Conservation (phyloP, 2,329 filamentous ascomycete genomes). For the Hymenoscyphus occultus region DNA sequence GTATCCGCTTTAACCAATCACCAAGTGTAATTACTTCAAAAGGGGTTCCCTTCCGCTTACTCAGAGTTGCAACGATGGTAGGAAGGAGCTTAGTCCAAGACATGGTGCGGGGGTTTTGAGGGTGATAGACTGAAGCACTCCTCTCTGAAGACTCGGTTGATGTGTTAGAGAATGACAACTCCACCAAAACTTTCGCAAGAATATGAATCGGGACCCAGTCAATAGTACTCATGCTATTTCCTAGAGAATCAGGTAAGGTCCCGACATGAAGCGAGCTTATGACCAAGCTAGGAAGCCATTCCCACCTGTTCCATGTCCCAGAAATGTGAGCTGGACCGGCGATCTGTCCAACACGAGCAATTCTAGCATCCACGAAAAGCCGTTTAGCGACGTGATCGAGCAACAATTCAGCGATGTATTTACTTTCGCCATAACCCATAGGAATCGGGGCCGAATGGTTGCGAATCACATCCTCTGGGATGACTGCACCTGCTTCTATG, state of each 20-base stretch:
- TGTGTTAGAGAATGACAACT: conserved; percentile 24
- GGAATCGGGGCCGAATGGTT: conserved; percentile 34
- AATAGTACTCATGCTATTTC: conserved; percentile 35
- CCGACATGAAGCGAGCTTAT: background rate
- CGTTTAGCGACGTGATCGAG: conserved; percentile 40
- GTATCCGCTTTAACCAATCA: background rate
- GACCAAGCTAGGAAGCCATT: conserved; percentile 50
- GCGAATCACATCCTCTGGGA: background rate
- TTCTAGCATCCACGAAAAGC: conserved; percentile 39
- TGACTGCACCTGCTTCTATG: background rate
- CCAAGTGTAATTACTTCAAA: background rate
- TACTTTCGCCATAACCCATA: conserved; percentile 33
- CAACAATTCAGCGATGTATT: conserved; percentile 36
- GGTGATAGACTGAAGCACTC: conserved; percentile 7
- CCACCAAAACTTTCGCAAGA: conserved; percentile 38
- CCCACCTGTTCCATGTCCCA: conserved; percentile 53
- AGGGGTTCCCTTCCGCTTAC: background rate
- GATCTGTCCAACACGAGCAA: conserved; percentile 48
- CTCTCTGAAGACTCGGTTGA: background rate
- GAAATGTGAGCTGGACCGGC: conserved; percentile 39
- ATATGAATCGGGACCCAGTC: conserved; percentile 47
- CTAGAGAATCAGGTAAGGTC: conserved; percentile 13
- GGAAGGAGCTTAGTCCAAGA: conserved; percentile 7
- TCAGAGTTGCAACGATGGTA: background rate
- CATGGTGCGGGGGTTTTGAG: background rate